Evolutionary conservation across 805 yeast genomes (phyloP).

Genomic region (Pichia gijzeniarum): DNA sequence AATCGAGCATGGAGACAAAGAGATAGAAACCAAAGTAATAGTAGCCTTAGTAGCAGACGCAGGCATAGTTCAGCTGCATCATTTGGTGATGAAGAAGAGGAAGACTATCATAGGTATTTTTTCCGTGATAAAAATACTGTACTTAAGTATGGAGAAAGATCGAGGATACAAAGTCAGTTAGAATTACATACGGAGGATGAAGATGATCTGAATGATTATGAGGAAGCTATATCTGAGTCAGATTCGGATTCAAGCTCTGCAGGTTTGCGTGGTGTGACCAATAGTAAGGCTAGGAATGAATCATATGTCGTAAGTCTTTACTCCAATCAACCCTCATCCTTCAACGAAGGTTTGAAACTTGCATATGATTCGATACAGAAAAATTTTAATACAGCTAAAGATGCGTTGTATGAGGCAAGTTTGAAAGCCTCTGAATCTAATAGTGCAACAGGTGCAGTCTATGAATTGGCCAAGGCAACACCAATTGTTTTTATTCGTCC

Average conservation of each 20-base stretch:
- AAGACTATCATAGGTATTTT: constrained; percentile 9
- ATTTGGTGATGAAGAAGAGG: constrained; percentile 24
- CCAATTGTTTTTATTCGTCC: constrained; percentile 82
- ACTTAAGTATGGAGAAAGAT: not conserved
- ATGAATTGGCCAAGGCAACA: constrained; percentile 63
- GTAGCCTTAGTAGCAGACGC: constrained; percentile 2
- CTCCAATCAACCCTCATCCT: constrained; percentile 73
- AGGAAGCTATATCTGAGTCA: constrained; percentile 24
- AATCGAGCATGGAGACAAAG: constrained; percentile 2
- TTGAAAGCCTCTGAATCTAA: constrained; percentile 58
- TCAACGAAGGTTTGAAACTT: constrained; percentile 65
- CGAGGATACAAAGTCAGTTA: not conserved
- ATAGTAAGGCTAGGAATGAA: constrained; percentile 16
- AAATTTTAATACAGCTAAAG: constrained; percentile 59
- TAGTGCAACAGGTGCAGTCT: constrained; percentile 59
- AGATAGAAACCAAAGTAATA: constrained; percentile 6
- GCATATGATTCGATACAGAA: constrained; percentile 70
- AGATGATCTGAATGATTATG: constrained; percentile 25
- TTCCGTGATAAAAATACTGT: not conserved
- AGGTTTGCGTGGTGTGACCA: not conserved
- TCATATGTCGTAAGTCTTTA: constrained; percentile 58
- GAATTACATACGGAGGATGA: constrained; percentile 10
- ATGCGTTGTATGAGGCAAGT: constrained; percentile 54
- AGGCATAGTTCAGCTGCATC: constrained; percentile 25
- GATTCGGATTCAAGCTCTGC: constrained; percentile 21